phyloP scores from a whole-genome alignment of 2,329 filamentous ascomycete species.

The Aspergillus calidoustus region DNA sequence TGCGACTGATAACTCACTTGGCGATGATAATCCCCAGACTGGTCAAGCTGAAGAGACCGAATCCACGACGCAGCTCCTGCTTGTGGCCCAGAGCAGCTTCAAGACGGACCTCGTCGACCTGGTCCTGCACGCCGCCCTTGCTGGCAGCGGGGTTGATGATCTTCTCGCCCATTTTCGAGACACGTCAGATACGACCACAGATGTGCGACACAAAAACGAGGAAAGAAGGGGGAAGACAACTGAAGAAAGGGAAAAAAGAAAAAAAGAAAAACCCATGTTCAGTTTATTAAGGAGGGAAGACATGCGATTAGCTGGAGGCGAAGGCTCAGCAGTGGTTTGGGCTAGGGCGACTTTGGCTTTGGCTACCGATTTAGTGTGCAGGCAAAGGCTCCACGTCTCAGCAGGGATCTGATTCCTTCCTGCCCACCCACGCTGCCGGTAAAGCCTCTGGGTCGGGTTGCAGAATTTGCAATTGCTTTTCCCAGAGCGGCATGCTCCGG shows the following conservation, averaged over 20 bases:
- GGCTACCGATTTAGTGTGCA: background rate
- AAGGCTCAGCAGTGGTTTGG: background rate
- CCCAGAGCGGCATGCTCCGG: background rate
- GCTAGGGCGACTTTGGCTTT: background rate
- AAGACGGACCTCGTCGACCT: slow-evolving; percentile 30
- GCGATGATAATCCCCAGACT: slow-evolving; percentile 61
- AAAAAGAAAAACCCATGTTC: background rate
- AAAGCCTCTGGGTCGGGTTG: background rate
- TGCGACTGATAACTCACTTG: slow-evolving; percentile 26
- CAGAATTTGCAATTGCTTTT: background rate
- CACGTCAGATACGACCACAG: background rate
- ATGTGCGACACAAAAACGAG: background rate
- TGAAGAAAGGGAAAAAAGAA: background rate
- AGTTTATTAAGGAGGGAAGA: background rate
- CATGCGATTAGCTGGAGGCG: background rate
- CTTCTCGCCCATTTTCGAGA: slow-evolving; percentile 3
- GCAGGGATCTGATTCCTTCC: background rate
- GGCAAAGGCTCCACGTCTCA: background rate
- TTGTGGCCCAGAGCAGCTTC: slow-evolving; percentile 54
- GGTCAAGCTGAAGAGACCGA: slow-evolving; percentile 60
- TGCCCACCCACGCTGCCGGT: background rate
- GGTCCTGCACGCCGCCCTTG: background rate
- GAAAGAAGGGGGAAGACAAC: background rate
- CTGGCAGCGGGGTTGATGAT: background rate
- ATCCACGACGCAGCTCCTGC: slow-evolving; percentile 64